Base-by-base conservation (phyloP, 768 basidiomycete genomes). In the Kwoniella dejecticola region DNA sequence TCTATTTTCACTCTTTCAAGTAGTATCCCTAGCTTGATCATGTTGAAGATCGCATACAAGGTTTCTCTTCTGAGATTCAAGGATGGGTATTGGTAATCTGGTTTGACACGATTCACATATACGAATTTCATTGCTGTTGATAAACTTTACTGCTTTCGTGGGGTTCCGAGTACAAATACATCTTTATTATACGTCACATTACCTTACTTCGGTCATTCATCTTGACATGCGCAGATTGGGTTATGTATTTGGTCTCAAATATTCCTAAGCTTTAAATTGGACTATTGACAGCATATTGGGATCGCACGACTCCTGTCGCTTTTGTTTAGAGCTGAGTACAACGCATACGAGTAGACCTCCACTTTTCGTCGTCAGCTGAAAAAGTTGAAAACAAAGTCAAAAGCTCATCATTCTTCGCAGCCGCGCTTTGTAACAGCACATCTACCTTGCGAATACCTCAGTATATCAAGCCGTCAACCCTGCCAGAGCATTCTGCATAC, bases 1-100 rank as follows among this genome's bases (percentile, higher is more conserved):
- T 19, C 24, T 19, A 56, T 45, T 26, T 56, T 45, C 54, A 56
- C 54, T 56, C 54, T 45, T 56, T 56, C 54, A 45, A 24, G 41
- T 45, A 31, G 41, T 30, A 17, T n/a, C 19, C 54, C 23, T 31
- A 30, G n/a, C 19, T n/a, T 23, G 5, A 19, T 52, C 33, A n/a
- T 6, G 6, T 19, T 38, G 19, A 11, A 21, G 19, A 8, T 19
- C 19, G 19, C 7, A 42, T 12, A 17, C 17, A 38, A 38, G 17
- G 17, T 38, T 8, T 38, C 36, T 38, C 36, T 38, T 38, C 8
- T 38, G 17, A 38, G 8, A 17, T 38, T 38, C 36, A 8, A 38
- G 11, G 19, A 42, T 6, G 19, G 19, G 41, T 42, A 42, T 56
- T 11, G 13, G 19, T 54, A 17, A 24, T 26, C 33, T 56, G 27